Evolutionary conservation across 768 basidiomycete genomes (phyloP), one percentile per base, ranked within the genome.

Genomic region (Tricholoma hemisulphureum): DNA sequence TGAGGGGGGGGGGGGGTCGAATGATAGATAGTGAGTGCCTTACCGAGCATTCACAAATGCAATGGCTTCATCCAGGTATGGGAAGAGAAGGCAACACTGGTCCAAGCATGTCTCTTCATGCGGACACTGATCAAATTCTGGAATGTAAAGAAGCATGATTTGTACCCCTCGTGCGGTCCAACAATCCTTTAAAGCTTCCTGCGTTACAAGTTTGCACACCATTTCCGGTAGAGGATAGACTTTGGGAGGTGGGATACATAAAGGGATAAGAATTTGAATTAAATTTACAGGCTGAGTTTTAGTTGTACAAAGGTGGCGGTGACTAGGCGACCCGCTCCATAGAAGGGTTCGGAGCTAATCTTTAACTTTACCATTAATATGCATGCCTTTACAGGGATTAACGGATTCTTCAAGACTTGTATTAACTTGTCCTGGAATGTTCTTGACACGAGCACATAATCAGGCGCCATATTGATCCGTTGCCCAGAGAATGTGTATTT

Each of bases 21-120:
- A 51, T 1, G 55, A 20, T 43, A 4, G 1, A 1, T 37, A n/a
- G 10, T 23, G 34, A n/a, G 39, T 35, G 16, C 72, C 77, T 20
- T 45, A 84, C 89, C 76, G 78, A 14, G 70, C 69, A 62, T 87
- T 87, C 53, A 93, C 79, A 56, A 84, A 85, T 8, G 81, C 78
- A 58, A 93, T 85, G 2, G 86, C 92, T 35, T 83, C 86, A 34
- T 92, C 88, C 4, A 90, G 54, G 55, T 80, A 93, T 85, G 0
- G 86, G 81, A 0, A 94, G 73, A 37, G 95, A 76, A 2, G 91
- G 87, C 20, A 95, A 73, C 8, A 95, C 61, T 4, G 93, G 92
- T 0, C 92, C 93, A 63, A 95, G 94, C 37, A 94, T 78, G 64
- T 95, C 93, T 58, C 91, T 92, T 60, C 0, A 37, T 37, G 2